Conservation (phyloP, 768 basidiomycete species). For the Rubroboletus satanas region DNA sequence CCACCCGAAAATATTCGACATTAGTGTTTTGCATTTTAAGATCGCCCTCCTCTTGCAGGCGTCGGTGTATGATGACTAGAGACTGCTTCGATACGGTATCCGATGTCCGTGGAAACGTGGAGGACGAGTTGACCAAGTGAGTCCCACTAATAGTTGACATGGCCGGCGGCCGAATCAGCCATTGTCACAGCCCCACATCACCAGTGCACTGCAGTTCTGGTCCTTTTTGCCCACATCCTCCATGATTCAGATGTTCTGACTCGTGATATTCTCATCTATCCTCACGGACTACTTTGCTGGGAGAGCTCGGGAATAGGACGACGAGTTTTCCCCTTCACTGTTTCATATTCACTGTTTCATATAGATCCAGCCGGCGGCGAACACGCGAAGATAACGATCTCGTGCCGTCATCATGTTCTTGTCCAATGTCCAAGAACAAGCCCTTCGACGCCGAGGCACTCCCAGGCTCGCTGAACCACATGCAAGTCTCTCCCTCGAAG, state of each 20-base stretch:
- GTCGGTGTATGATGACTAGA: not conserved
- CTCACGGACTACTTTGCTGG: not conserved
- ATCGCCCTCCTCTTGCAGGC: no score
- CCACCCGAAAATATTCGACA: no score
- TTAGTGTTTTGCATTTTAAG: no score
- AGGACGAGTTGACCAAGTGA: not conserved
- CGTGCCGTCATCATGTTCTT: not conserved
- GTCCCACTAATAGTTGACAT: not conserved
- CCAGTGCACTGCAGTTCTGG: not conserved
- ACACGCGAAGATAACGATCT: not conserved
- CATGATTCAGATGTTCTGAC: not conserved
- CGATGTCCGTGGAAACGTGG: not conserved
- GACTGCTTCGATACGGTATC: no score
- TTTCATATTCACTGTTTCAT: not conserved
- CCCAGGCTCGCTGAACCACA: slow-evolving; percentile 15
- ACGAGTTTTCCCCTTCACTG: not conserved
- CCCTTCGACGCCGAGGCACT: slow-evolving; percentile 4
- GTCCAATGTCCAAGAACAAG: slow-evolving; percentile 1
- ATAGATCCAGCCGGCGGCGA: not conserved
- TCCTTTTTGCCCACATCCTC: not conserved
- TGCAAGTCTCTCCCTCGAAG: slow-evolving; percentile 4
- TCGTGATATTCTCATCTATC: not conserved
- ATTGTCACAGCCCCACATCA: not conserved
- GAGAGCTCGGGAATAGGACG: not conserved
- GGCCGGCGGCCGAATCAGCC: not conserved